Percentiles rank a stretch among this genome's conserved stretches.
phyloP scores from a whole-genome alignment of 805 yeast genomes.

The Kazachstania martiniae region DNA sequence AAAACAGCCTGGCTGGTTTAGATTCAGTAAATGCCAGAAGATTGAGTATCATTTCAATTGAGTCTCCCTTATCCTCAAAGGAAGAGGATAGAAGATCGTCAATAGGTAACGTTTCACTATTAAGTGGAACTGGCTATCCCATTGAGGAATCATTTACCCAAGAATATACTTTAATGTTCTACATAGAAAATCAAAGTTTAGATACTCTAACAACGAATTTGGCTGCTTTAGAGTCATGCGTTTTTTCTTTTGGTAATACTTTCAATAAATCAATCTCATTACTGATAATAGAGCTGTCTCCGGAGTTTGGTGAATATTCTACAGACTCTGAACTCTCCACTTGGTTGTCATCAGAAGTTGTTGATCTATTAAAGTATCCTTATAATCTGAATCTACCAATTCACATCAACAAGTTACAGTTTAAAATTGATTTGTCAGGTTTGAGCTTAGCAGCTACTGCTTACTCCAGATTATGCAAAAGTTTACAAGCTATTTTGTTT shows the following conservation, averaged over 20 bases:
- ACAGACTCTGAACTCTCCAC: no score
- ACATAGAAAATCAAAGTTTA: slow-evolving; percentile 5
- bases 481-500: no score
- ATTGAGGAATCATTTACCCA: slow-evolving; percentile 3
- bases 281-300: slow-evolving; percentile 3
- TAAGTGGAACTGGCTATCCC: slow-evolving; percentile 1
- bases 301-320: no score
- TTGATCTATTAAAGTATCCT: slow-evolving; percentile 8
- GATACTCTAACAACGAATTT: slow-evolving; percentile 8
- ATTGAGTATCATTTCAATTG: slow-evolving; percentile 10
- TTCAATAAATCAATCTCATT: slow-evolving; percentile 3
- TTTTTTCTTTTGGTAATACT: slow-evolving; percentile 6
- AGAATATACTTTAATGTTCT: slow-evolving; percentile 6
- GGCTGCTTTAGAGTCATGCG: slow-evolving; percentile 6
- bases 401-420: no score
- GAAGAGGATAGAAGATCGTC: slow-evolving; percentile 10
- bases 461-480: no score
- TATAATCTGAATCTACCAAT: slow-evolving; percentile 6
- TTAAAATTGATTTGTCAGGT: no score
- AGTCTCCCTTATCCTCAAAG: not conserved
- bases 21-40: slow-evolving; percentile 13
- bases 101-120: slow-evolving; percentile 3
- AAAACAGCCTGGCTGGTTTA: slow-evolving; percentile 16
- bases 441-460: no score
- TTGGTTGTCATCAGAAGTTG: slow-evolving; percentile 4